Evolutionary conservation across 2,329 filamentous ascomycete species (phyloP), one percentile per base, ranked within the genome.

Genomic region (Grosmannia clavigera): DNA sequence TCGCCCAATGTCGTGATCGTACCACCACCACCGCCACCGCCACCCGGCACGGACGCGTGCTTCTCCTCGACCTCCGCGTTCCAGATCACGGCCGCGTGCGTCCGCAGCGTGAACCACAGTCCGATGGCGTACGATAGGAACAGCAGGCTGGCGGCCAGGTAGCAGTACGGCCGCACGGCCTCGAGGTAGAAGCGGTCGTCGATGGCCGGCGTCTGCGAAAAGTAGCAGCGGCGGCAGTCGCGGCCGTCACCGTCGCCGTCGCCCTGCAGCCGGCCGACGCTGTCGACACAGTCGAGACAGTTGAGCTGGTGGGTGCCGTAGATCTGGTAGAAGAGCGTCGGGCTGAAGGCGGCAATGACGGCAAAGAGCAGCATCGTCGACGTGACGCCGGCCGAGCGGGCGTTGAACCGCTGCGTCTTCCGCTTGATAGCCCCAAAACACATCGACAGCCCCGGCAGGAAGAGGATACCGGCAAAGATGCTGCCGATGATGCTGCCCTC

Each of bases 341-440:
- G 94, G 0, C 92, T 88, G 72, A 99, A 99, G 10, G 92, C 90
- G 63, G 89, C 92, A 66, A 99, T 94, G 48, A 95, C 88, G 29
- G 94, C 92, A 70, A 99, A 99, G 11, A 99, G 79, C 60, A 99
- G 76, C 94, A 99, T 99, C 0, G 94, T 99, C 2, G 92, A 96
- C 0, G 92, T 97, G 40, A 97, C 94, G 70, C 94, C 91, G 35
- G 94, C 94, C 40, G 92, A 97, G 68, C 87, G 90, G 64, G 94
- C 92, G 70, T 99, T 99, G 80, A 99, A 99, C 51, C 94, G 86
- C 71, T 99, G 94, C 1, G 94, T 99, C 76, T 99, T 99, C 67
- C 95, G 86, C 76, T 96, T 96, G 69, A 99, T 86, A 22, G 95
- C 95, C 53, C 94, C 94, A 69, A 96, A 99, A 73, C 94, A 99